Base-by-base conservation (phyloP, 1,284 basidiomycete genomes). In the Ustilago vetiveriae region DNA sequence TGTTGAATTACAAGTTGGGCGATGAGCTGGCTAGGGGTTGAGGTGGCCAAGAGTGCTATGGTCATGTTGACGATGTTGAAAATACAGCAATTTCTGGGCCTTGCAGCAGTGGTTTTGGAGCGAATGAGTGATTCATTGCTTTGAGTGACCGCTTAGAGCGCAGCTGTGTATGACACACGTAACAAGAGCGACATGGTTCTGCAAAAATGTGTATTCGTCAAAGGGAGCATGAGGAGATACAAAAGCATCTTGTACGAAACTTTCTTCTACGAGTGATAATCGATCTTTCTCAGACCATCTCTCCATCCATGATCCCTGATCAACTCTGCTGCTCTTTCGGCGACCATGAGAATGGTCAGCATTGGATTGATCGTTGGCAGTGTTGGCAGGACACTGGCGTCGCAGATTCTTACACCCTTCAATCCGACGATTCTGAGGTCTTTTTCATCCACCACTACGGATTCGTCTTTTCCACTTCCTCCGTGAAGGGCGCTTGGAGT, bases 321-420 rank as follows among this genome's bases (percentile, higher is more conserved):
- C 27, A 82, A 45, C 40, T 82, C 80, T 1, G 76, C 76, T 9
- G 77, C 80, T 17, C 78, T 70, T 63, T 82, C 81, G 3, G 77
- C 80, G 21, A 82, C 72, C 75, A 80, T 62, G 10, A 76, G 43
- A 30, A 76, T 66, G 24, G 68, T 79, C 38, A 66, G 51, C 69
- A 77, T 80, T 10, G 69, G 67, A 64, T 75, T 77, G 60, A 79
- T 67, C 14, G 79, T 81, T 2, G 79, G 75, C 35, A 82, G 60
- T 7, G 77, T 77, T 3, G 82, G 82, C 44, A 83, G 47, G 7
- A 82, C 70, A 29, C 69, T 72, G 8, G 82, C 82, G 42, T 83
- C 82, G 46, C 74, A 74, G 14, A 83, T 60, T 14, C 82, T 58
- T 9, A 83, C 30, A 22, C 76, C 74, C 26, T 71, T 67, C 36